These are phyloP conservation scores for Cryphonectria naterciae DNA, from an alignment of 2,329 filamentous ascomycete species.

Conservation along the genomic window DNA sequence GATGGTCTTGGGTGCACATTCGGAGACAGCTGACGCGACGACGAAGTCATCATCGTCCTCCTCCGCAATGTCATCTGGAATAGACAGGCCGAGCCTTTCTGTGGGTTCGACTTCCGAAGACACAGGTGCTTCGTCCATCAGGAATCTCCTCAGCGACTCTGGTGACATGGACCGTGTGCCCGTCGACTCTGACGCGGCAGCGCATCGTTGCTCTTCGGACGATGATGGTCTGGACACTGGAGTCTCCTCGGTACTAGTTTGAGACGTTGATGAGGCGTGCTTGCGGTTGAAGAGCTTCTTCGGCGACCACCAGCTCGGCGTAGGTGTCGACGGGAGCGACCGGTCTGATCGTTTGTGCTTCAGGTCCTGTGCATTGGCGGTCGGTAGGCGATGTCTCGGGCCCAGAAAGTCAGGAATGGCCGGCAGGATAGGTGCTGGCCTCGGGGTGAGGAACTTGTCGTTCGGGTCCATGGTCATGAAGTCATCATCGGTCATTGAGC, in stretches of 20 bases:
- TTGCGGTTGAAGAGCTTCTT: slow-evolving; percentile 56
- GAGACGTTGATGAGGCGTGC: slow-evolving; percentile 36
- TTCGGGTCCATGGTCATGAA: slow-evolving; percentile 77
- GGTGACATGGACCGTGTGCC: slow-evolving; percentile 59
- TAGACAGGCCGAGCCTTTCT: slow-evolving; percentile 43
- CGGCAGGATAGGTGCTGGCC: slow-evolving; percentile 58
- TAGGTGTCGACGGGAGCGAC: slow-evolving; percentile 53
- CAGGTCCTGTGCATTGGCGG: slow-evolving; percentile 38
- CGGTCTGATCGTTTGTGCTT: slow-evolving; percentile 45
- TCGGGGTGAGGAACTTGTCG: slow-evolving; percentile 74
- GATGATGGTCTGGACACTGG: slow-evolving; percentile 32
- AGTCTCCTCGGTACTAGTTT: slow-evolving; percentile 41
- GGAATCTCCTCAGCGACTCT: slow-evolving; percentile 57
- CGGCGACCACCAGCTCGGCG: slow-evolving; percentile 49
- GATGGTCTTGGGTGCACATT: slow-evolving; percentile 49
- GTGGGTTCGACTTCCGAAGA: slow-evolving; percentile 37
- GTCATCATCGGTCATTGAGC: slow-evolving; percentile 60
- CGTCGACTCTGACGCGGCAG: slow-evolving; percentile 38
- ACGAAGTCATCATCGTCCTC: slow-evolving; percentile 66
- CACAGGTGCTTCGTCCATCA: slow-evolving; percentile 50
- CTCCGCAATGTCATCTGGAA: slow-evolving; percentile 53
- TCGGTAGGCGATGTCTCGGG: slow-evolving; percentile 42
- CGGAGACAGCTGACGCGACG: slow-evolving; percentile 54
- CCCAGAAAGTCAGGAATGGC: slow-evolving; percentile 46
- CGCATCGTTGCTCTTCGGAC: slow-evolving; percentile 38